Evolutionary conservation across 208 protist species (phyloP).

Genomic region (Eutreptiella sp.): DNA sequence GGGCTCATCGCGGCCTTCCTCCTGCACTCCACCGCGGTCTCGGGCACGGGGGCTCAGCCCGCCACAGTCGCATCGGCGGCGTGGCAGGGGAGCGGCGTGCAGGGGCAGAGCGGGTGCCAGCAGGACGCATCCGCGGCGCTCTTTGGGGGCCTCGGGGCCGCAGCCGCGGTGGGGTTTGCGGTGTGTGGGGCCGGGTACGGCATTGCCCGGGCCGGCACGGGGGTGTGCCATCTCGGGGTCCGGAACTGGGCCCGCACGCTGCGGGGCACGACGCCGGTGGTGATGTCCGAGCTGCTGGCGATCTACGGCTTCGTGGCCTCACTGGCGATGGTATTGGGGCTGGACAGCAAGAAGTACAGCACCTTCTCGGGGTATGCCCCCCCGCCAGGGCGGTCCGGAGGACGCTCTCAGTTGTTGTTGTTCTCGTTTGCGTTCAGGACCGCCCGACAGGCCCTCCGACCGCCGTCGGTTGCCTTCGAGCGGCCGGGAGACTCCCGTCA

Average conservation of each 20-base stretch:
- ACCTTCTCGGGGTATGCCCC: constrained; percentile 49
- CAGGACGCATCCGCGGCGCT: constrained; percentile 45
- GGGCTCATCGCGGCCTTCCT: too few species aligned
- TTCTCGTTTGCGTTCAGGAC: too few species aligned
- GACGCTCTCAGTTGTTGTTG: too few species aligned
- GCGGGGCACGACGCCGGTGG: constrained; percentile 26
- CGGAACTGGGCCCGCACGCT: constrained; percentile 59
- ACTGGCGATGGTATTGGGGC: constrained; percentile 53
- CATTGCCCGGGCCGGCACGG: constrained; percentile 72
- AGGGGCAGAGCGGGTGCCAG: too few species aligned
- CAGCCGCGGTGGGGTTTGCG: constrained; percentile 29
- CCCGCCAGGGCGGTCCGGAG: too few species aligned
- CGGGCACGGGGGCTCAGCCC: too few species aligned
- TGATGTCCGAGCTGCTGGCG: constrained; percentile 78
- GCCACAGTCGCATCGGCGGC: too few species aligned
- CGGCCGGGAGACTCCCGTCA: too few species aligned
- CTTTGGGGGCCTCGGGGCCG: constrained; percentile 65
- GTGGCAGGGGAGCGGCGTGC: too few species aligned
- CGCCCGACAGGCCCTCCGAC: too few species aligned
- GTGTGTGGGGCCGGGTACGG: constrained; percentile 79
- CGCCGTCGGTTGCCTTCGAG: too few species aligned
- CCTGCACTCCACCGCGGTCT: too few species aligned
- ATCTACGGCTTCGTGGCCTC: constrained; percentile 90
- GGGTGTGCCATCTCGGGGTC: constrained; percentile 74
- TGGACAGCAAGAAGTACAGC: neutral